Percentiles rank a stretch among this genome's conserved stretches.
phyloP scores from a whole-genome alignment of 2,329 filamentous ascomycete genomes.

The Botrytis paeoniae region DNA sequence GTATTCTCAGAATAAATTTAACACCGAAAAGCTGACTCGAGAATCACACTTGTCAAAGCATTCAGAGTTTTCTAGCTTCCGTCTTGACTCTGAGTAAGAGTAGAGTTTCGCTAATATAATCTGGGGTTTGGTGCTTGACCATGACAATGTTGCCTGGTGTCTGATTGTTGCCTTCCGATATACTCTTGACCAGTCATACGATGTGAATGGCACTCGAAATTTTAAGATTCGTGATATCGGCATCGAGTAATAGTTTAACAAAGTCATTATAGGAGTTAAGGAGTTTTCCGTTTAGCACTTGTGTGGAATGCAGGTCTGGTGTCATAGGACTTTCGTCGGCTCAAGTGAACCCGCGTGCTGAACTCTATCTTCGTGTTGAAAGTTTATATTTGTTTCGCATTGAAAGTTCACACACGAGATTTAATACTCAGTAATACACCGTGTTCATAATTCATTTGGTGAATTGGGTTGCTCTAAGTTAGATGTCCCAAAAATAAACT shows the following conservation, averaged over 20 bases:
- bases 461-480: not conserved
- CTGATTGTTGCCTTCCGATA: not conserved
- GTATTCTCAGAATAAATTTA: not conserved
- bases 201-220: not conserved
- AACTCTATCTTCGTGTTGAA: not conserved
- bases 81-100: not conserved
- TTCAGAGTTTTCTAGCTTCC: not conserved
- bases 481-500: not conserved
- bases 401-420: not conserved
- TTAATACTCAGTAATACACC: not conserved
- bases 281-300: not conserved
- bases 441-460: not conserved
- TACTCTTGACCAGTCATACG: not conserved
- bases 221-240: not conserved
- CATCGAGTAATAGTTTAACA: not conserved
- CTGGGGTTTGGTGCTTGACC: not conserved
- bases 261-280: not conserved
- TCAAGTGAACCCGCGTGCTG: not conserved
- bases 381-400: not conserved
- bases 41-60: slow-evolving; percentile 10
- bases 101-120: not conserved
- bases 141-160: not conserved
- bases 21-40: not conserved
- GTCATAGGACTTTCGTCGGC: not conserved
- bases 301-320: not conserved